Evolutionary conservation across 2,329 filamentous ascomycete species (phyloP), one percentile per base, ranked within the genome.

Genomic region (Monilinia aucupariae): DNA sequence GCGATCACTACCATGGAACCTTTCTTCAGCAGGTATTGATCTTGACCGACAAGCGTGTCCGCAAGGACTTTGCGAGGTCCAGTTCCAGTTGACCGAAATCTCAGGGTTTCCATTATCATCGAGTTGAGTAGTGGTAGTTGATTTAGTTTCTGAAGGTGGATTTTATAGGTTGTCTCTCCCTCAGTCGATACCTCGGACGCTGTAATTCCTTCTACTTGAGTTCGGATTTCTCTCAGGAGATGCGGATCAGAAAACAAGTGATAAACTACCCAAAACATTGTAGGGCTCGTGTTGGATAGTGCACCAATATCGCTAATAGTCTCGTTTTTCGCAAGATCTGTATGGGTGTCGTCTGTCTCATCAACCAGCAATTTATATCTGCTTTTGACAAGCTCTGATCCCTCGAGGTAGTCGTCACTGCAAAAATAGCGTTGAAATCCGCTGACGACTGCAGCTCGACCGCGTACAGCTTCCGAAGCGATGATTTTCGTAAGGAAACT

Each of bases 11-110:
- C 51, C 20, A 62, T 12, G 7, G 60, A 62, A 49, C 34, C 43
- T 20, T 62, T 62, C 53, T 41, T 56, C 9, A 62, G 51, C 4
- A 56, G 51, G 37, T 56, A 62, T 47, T 62, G 39, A 56, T 62
- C 60, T n/a, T 48, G 17, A 12, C 59, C 50, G 34, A 62, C 17
- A 41, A 49, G 22, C 6, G 58, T 62, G 17, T 56, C 60, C 30
- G 55, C 60, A 32, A 49, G 49, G 22, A 62, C 51, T 15, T 43
- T 45, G 5, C 60, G 51, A 3, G 60, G 41, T 32, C 60, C 50
- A 2, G 51, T 39, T 17, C 60, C 60, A 17, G 51, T 56, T 30
- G 51, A 47, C 4, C 41, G 51, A 41, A 32, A 56, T 34, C 60
- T 51, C 34, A 62, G 5, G 15, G 51, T 47, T 56, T 62, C 60